phyloP scores from a whole-genome alignment of 1,284 basidiomycete genomes.

The Schizophyllum commune region DNA sequence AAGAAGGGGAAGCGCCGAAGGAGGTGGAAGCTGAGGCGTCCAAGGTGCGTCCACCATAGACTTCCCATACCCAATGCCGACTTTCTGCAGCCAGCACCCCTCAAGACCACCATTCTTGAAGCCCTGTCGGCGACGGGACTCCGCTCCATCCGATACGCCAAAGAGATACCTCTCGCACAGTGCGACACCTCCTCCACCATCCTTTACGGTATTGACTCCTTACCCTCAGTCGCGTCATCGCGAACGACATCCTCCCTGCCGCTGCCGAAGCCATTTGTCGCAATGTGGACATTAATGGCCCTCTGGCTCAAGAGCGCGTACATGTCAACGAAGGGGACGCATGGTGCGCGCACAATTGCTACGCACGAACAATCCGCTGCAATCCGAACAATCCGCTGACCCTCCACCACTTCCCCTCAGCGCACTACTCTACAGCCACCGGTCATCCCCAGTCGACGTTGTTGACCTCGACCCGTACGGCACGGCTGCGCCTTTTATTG shows the following conservation, averaged over 20 bases:
- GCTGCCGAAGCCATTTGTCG: slow-evolving; percentile 84
- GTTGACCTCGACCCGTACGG: slow-evolving; percentile 98
- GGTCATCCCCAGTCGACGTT: slow-evolving; percentile 78
- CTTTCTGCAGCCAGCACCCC: slow-evolving; percentile 38
- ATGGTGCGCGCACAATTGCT: slow-evolving; percentile 45
- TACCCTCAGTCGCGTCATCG: slow-evolving; percentile 70
- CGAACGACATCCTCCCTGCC: slow-evolving; percentile 85
- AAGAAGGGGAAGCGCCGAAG: slow-evolving; percentile 42
- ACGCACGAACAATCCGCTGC: not conserved
- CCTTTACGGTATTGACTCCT: not conserved
- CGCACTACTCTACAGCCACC: slow-evolving; percentile 87
- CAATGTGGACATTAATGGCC: slow-evolving; percentile 86
- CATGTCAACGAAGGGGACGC: slow-evolving; percentile 86
- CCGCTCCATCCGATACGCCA: slow-evolving; percentile 94
- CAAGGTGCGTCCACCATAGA: not conserved
- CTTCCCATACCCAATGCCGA: slow-evolving; percentile 13
- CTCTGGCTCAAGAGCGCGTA: slow-evolving; percentile 24
- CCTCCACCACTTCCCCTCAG: slow-evolving; percentile 29
- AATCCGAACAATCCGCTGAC: not conserved
- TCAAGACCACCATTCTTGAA: slow-evolving; percentile 83
- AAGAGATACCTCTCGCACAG: slow-evolving; percentile 92
- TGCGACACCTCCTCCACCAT: slow-evolving; percentile 25
- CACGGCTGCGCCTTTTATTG: slow-evolving; percentile 94
- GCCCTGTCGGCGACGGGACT: slow-evolving; percentile 94
- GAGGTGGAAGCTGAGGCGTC: slow-evolving; percentile 3